Evolutionary conservation across 2,329 filamentous ascomycete species (phyloP).

Genomic region (Sordariomycetes sp.): DNA sequence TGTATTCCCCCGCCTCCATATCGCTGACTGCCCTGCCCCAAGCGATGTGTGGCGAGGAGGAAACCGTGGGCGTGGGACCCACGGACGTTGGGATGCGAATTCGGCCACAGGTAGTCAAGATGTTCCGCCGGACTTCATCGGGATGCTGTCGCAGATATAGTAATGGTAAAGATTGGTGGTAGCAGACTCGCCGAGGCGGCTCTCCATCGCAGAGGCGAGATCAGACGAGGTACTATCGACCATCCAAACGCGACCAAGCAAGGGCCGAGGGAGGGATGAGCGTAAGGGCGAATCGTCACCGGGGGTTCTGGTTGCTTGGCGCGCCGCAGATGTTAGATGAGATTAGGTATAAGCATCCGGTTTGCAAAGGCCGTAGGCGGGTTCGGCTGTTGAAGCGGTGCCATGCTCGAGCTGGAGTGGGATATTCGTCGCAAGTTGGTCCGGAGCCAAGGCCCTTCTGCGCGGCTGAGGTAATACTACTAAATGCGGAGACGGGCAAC

Average conservation of each 20-base stretch:
- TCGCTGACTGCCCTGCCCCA: constrained; percentile 17
- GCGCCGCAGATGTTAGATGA: background rate
- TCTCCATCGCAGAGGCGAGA: constrained; percentile 4
- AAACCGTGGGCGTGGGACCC: constrained; percentile 1
- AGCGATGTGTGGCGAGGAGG: background rate
- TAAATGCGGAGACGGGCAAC: background rate
- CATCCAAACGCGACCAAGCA: background rate
- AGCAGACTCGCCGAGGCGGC: background rate
- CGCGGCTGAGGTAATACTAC: background rate
- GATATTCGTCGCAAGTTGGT: background rate
- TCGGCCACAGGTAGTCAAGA: background rate
- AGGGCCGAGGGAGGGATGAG: background rate
- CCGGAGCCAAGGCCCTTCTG: background rate
- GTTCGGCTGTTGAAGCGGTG: background rate
- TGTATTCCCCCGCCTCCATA: constrained; percentile 51
- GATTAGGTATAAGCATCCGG: background rate
- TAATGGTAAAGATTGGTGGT: background rate
- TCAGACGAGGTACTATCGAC: background rate
- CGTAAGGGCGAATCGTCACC: background rate
- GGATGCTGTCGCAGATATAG: background rate
- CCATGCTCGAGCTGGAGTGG: background rate
- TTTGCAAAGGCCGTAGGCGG: background rate
- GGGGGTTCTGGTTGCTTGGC: background rate
- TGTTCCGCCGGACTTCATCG: background rate
- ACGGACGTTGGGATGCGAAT: background rate